Conservation (phyloP, 129 eudicot genomes). For the Rutidosis leptorrhynchoides region DNA sequence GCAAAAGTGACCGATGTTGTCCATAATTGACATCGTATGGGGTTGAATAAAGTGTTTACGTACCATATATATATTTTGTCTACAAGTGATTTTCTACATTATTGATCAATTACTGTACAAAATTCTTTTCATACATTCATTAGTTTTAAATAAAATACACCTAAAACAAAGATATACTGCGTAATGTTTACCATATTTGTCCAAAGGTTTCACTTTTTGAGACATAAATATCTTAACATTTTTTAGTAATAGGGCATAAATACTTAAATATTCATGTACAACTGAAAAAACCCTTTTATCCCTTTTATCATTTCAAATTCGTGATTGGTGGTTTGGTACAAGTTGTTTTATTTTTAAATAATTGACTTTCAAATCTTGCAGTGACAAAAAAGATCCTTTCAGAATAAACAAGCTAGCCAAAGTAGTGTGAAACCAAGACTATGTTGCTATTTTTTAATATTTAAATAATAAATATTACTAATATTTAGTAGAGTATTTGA, state of each 20-base stretch:
- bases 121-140: too few relatives aligned
- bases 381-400: constrained; percentile 4
- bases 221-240: neutral
- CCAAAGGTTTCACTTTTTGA: neutral
- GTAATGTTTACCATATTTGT: neutral
- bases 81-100: neutral
- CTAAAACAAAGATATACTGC: too few relatives aligned
- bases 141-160: too few relatives aligned
- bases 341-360: neutral
- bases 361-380: neutral
- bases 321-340: constrained; percentile 2
- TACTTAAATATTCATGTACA: too few relatives aligned
- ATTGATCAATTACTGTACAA: neutral
- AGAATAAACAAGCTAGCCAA: constrained; percentile 17
- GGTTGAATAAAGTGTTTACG: neutral
- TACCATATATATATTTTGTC: neutral
- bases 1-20: neutral
- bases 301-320: neutral
- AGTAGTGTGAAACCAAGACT: constrained; percentile 22
- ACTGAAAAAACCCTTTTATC: neutral
- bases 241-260: neutral
- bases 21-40: neutral
- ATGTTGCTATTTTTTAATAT: neutral
- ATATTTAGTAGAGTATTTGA: too few relatives aligned
- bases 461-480: neutral